Evolutionary conservation across 2,329 filamentous ascomycete species (phyloP).

Genomic region (Mycosphaerella sp.): DNA sequence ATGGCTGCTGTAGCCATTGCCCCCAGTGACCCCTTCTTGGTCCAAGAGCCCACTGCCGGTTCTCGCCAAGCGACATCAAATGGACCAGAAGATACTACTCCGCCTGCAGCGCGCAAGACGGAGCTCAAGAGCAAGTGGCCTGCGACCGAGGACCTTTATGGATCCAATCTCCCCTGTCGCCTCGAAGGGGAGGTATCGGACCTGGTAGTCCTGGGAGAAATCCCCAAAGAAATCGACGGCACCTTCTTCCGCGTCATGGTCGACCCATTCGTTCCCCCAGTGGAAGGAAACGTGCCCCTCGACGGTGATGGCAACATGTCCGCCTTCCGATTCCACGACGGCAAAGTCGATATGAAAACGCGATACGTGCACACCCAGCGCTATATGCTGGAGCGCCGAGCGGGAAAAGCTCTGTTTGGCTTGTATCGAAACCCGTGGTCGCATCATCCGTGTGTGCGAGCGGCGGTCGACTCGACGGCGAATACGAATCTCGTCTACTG

Average conservation of each 20-base stretch:
- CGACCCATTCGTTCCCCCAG: conserved; percentile 50
- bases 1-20: not conserved
- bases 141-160: conserved; percentile 21
- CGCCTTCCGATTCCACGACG: conserved; percentile 39
- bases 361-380: conserved; percentile 41
- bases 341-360: conserved; percentile 40
- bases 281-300: conserved; percentile 50
- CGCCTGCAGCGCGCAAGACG: not conserved
- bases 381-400: conserved; percentile 36
- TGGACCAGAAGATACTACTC: not conserved
- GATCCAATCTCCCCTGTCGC: conserved; percentile 32
- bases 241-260: conserved; percentile 45
- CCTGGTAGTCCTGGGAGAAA: conserved; percentile 29
- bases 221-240: conserved; percentile 32
- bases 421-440: conserved; percentile 54
- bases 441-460: conserved; percentile 33
- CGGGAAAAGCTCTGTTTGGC: conserved; percentile 44
- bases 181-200: conserved; percentile 37
- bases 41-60: too few species aligned
- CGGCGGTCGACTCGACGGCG: conserved; percentile 47
- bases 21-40: not conserved
- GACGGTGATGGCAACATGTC: conserved; percentile 43
- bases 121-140: conserved; percentile 17
- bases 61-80: too few species aligned
- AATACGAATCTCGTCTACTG: conserved; percentile 58